Percentiles rank a stretch among this genome's conserved stretches.
phyloP scores from a whole-genome alignment of 2,329 filamentous ascomycete genomes.

The Microdochium trichocladiopsis region DNA sequence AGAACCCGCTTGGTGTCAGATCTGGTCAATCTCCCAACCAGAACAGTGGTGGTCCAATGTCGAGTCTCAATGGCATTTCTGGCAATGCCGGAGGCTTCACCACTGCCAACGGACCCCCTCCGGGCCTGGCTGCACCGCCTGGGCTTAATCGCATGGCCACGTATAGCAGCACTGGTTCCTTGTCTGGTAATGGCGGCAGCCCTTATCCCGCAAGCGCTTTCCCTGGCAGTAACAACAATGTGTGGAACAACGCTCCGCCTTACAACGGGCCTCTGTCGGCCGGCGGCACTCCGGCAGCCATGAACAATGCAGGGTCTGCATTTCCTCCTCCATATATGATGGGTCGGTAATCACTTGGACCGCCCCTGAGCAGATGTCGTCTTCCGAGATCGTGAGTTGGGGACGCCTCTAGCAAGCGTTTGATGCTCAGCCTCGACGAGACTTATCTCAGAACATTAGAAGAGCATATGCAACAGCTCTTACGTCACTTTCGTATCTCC shows the following conservation, averaged over 20 bases:
- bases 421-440: too few relatives aligned
- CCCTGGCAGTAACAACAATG: constrained; percentile 9
- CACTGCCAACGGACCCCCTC: constrained; percentile 69
- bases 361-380: too few relatives aligned
- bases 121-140: constrained; percentile 70
- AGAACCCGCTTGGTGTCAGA: constrained; percentile 90
- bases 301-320: constrained; percentile 10
- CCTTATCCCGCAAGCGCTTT: constrained; percentile 14
- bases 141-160: constrained; percentile 41
- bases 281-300: constrained; percentile 11
- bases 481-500: not conserved
- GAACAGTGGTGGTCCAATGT: constrained; percentile 30
- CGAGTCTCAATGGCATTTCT: constrained; percentile 51
- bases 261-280: constrained; percentile 16
- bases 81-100: constrained; percentile 53
- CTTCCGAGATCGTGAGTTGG: too few relatives aligned
- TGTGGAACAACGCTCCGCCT: constrained; percentile 14
- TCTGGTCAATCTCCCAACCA: constrained; percentile 58
- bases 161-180: constrained; percentile 8
- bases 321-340: constrained; percentile 17
- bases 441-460: too few relatives aligned
- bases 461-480: too few relatives aligned
- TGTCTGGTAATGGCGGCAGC: constrained; percentile 11
- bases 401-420: too few relatives aligned
- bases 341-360: constrained; percentile 12